Conservation (phyloP, 2,329 filamentous ascomycete genomes). For the Cercospora zeae-maydis region DNA sequence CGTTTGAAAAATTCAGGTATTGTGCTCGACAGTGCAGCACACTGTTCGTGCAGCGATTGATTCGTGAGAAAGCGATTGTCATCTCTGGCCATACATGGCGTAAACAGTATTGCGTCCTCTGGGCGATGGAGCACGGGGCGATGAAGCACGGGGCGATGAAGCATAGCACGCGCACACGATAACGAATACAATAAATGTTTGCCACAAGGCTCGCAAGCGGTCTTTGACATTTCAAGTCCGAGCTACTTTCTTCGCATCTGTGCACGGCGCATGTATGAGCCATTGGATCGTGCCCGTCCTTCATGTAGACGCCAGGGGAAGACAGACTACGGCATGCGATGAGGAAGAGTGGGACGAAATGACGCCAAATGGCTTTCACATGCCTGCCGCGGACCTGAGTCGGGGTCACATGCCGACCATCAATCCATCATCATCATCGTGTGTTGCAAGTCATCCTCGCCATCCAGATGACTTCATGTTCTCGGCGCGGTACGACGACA, state of each 20-base stretch:
- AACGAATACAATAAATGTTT: not conserved
- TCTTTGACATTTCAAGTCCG: not conserved
- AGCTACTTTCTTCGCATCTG: too few relatives aligned
- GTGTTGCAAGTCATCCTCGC: not conserved
- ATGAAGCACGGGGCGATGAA: not conserved
- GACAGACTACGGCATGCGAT: not conserved
- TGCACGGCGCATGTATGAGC: too few relatives aligned
- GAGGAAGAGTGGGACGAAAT: not conserved
- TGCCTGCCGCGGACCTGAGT: conserved; percentile 5
- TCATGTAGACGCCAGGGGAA: not conserved
- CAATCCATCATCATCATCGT: not conserved
- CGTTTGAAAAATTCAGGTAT: not conserved
- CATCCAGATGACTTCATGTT: conserved; percentile 5
- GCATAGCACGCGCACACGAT: not conserved
- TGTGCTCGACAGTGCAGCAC: not conserved
- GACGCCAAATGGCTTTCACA: conserved; percentile 13
- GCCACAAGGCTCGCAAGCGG: not conserved
- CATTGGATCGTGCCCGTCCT: too few relatives aligned
- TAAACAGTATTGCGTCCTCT: not conserved
- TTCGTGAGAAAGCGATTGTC: not conserved
- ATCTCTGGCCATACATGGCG: not conserved
- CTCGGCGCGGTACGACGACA: not conserved
- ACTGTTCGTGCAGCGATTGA: not conserved
- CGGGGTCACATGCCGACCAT: conserved; percentile 6
- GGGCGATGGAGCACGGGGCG: not conserved